phyloP scores from a whole-genome alignment of 768 basidiomycete species.

The Phanerochaete sordida region DNA sequence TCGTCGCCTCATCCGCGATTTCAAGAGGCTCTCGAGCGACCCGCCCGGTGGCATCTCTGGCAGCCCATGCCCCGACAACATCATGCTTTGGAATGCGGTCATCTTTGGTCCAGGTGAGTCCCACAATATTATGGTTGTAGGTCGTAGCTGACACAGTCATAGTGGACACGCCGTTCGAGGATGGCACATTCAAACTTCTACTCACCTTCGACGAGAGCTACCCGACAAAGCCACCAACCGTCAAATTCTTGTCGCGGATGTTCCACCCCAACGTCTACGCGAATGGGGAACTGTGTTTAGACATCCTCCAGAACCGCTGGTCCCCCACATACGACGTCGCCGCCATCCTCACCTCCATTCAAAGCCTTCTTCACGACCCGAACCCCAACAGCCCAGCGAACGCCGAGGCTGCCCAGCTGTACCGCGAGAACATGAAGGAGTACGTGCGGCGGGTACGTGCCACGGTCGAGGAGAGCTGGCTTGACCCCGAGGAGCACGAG shows the following conservation, averaged over 20 bases:
- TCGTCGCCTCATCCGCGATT: slow-evolving; percentile 95
- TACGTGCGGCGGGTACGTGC: slow-evolving; percentile 90
- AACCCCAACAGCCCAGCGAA: slow-evolving; percentile 99
- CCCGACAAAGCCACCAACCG: slow-evolving; percentile 96
- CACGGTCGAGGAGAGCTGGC: slow-evolving; percentile 94
- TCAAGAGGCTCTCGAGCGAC: slow-evolving; percentile 92
- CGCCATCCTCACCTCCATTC: slow-evolving; percentile 95
- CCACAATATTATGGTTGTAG: not conserved
- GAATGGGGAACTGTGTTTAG: slow-evolving; percentile 96
- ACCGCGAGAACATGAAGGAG: slow-evolving; percentile 98
- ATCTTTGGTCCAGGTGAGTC: slow-evolving; percentile 91
- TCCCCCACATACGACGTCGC: slow-evolving; percentile 98
- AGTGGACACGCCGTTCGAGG: slow-evolving; percentile 99
- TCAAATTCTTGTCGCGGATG: slow-evolving; percentile 96
- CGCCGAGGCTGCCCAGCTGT: slow-evolving; percentile 95
- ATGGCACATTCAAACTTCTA: slow-evolving; percentile 96
- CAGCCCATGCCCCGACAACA: slow-evolving; percentile 96
- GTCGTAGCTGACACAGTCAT: slow-evolving; percentile 1
- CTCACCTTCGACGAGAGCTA: slow-evolving; percentile 97
- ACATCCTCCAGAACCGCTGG: slow-evolving; percentile 99
- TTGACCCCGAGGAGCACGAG: slow-evolving; percentile 71
- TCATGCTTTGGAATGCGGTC: slow-evolving; percentile 99
- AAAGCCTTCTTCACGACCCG: slow-evolving; percentile 93
- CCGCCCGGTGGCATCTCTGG: slow-evolving; percentile 96
- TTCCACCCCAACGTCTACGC: slow-evolving; percentile 99